phyloP scores from a whole-genome alignment of 805 yeast species.

The Nakazawaea pomicola region DNA sequence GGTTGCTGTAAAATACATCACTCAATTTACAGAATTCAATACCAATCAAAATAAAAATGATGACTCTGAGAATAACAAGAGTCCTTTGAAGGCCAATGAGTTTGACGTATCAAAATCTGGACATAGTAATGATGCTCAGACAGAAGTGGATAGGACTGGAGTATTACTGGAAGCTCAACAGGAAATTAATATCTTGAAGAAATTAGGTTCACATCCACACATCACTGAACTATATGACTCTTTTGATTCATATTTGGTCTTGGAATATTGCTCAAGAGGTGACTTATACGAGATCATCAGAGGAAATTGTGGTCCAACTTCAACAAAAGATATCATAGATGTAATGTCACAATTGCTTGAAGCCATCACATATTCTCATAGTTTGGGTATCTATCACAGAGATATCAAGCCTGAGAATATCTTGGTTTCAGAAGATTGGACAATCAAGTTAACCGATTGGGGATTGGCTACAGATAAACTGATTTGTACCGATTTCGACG shows the following conservation, averaged over 20 bases:
- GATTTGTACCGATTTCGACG: constrained; percentile 68
- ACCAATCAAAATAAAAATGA: too few relatives aligned
- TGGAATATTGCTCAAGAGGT: constrained; percentile 86
- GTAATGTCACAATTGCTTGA: constrained; percentile 45
- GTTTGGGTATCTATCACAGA: constrained; percentile 44
- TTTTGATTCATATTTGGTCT: constrained; percentile 47
- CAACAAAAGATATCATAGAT: constrained; percentile 50
- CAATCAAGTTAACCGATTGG: constrained; percentile 53
- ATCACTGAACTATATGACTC: constrained; percentile 41
- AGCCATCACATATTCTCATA: constrained; percentile 49
- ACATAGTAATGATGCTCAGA: constrained; percentile 14
- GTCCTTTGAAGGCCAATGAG: constrained; percentile 5
- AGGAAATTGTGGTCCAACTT: constrained; percentile 54
- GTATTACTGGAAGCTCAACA: constrained; percentile 56
- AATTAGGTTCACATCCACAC: constrained; percentile 51
- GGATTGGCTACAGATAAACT: constrained; percentile 51
- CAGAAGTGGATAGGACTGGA: constrained; percentile 23
- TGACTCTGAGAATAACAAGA: constrained; percentile 19
- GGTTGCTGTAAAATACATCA: constrained; percentile 85
- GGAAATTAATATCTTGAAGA: constrained; percentile 61
- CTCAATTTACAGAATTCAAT: constrained; percentile 46
- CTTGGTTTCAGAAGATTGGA: constrained; percentile 49
- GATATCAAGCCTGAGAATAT: constrained; percentile 58
- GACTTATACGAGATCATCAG: constrained; percentile 81
- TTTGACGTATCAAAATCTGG: constrained; percentile 4